phyloP scores from a whole-genome alignment of 1,284 basidiomycete genomes.

The Peniophora sp. region DNA sequence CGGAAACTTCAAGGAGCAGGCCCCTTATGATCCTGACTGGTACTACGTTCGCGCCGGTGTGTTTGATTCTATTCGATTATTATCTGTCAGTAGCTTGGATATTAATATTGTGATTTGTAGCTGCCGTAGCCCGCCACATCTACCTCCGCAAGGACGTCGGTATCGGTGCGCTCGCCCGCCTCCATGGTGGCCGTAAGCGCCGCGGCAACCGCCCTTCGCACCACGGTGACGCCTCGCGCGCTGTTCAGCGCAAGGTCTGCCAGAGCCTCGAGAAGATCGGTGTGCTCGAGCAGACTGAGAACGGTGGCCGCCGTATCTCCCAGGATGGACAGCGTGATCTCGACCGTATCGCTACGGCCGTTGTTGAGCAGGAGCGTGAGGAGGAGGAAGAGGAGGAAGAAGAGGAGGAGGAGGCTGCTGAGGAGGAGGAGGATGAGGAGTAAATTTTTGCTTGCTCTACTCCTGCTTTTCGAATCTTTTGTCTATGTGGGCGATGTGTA shows the following conservation, averaged over 20 bases:
- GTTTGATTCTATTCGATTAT: conserved; percentile 16
- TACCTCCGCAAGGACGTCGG: conserved; percentile 99
- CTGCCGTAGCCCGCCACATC: conserved; percentile 97
- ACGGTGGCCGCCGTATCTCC: conserved; percentile 93
- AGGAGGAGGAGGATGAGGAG: conserved; percentile 25
- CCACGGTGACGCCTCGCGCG: conserved; percentile 84
- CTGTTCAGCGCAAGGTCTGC: conserved; percentile 87
- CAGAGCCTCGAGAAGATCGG: conserved; percentile 99
- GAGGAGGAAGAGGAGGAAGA: conserved; percentile 85
- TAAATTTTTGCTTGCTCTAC: neutral
- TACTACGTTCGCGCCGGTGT: conserved; percentile 96
- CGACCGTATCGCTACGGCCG: conserved; percentile 97
- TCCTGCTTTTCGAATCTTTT: too few relatives aligned
- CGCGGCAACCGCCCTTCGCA: conserved; percentile 94
- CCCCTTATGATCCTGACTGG: conserved; percentile 99
- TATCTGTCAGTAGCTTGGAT: conserved; percentile 1
- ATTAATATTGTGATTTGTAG: conserved; percentile 41
- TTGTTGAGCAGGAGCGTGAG: conserved; percentile 83
- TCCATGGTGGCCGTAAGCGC: conserved; percentile 94
- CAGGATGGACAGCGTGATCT: conserved; percentile 98
- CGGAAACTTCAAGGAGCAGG: conserved; percentile 95
- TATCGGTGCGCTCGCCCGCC: conserved; percentile 92
- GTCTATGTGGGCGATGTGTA: too few relatives aligned
- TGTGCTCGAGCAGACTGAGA: conserved; percentile 89
- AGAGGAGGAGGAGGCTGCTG: conserved; percentile 74